Base-by-base conservation (phyloP, 805 yeast species). In the Saturnispora bothae region DNA sequence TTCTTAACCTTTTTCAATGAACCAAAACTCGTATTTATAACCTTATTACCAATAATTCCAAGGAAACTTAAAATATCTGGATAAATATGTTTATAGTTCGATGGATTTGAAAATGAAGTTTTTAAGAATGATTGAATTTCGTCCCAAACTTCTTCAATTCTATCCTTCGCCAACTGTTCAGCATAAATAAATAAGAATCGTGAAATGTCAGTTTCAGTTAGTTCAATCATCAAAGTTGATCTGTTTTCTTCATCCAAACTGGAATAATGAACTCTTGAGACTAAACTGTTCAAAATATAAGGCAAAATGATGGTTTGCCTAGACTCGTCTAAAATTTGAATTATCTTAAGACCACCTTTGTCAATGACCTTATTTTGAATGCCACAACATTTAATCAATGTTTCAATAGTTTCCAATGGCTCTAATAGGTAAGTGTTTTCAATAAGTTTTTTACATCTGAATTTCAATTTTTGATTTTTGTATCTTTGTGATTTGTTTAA, bases 271-370 rank as follows among this genome's bases (percentile, higher is more conserved):
- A 72, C 62, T 42, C 80, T 60, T 8, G 74, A 61, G 17, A 57
- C 52, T 23, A 80, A 64, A 0, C 83, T 64, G 40, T 71, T 66
- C 46, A 83, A 64, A 4, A 86, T 60, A 47, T 72, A 69, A 0
- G 94, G 88, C 12, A 85, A 61, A 0, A 94, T 81, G 4, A 73
- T 49, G 40, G 76, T 82, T 0, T 94, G 82, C 45, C 83, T 73
- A 6, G 94, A 81, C 1, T 92, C 89, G 58, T 88, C 96, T 34
- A 88, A 60, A 2, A 82, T 78, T 53, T 83, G 85, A n/a, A 83
- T 56, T 2, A 83, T 51, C 46, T 78, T 80, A 48, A 48, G 23
- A 13, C 44, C 39, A 12, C 42, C 36, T 12, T 30, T 37, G 30
- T 50, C 44, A 20, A 44, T 43, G 5, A 54, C 48, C 14, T 49